phyloP scores from a whole-genome alignment of 2,329 filamentous ascomycete genomes.

The Botrytis fabae region DNA sequence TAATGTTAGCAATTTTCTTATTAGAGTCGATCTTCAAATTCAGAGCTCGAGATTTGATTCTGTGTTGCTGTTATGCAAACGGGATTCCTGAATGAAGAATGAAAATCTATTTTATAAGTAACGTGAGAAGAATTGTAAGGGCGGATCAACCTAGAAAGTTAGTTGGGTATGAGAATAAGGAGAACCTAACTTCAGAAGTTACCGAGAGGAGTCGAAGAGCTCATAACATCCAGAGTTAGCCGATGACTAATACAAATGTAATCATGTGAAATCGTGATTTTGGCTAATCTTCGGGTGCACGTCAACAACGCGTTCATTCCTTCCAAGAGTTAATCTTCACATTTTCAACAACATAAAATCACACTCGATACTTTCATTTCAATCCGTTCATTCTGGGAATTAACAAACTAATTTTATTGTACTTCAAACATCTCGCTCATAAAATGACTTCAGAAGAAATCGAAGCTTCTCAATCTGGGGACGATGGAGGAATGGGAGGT shows the following conservation, averaged over 20 bases:
- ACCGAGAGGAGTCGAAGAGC: not conserved
- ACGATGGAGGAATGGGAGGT: slow-evolving; percentile 72
- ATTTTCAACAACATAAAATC: not conserved
- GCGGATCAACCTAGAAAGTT: not conserved
- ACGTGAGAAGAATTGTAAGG: not conserved
- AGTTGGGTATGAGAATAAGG: not conserved
- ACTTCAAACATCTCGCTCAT: not conserved
- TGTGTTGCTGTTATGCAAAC: not conserved
- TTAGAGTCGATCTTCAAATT: not conserved
- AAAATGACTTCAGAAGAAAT: slow-evolving; percentile 39
- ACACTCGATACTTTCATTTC: not conserved
- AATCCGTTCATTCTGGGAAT: not conserved
- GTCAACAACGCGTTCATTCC: slow-evolving; percentile 17
- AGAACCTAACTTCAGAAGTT: not conserved
- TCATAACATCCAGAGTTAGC: not conserved
- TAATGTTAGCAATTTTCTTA: not conserved
- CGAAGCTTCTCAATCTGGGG: slow-evolving; percentile 69
- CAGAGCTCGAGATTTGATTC: accelerated
- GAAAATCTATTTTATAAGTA: not conserved
- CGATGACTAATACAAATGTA: not conserved
- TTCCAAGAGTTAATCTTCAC: not conserved
- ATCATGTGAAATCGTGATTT: slow-evolving; percentile 21
- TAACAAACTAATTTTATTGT: not conserved
- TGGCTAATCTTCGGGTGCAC: slow-evolving; percentile 19
- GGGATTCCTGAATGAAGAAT: not conserved